Evolutionary conservation across 805 yeast genomes (phyloP), one percentile per base, ranked within the genome.

Genomic region (Metschnikowia picachoensis): DNA sequence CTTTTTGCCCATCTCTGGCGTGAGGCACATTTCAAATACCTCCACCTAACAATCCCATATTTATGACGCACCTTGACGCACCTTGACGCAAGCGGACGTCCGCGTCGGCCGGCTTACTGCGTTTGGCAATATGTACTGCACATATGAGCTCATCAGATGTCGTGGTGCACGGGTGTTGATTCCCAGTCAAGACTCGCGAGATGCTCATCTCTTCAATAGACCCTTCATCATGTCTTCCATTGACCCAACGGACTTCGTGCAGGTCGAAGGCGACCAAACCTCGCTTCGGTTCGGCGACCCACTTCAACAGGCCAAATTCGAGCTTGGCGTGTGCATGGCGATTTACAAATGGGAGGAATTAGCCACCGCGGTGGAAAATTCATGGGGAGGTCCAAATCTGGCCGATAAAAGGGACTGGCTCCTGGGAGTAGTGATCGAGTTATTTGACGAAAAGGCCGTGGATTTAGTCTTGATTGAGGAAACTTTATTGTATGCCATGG

Each of bases 361-460:
- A 42, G 76, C 79, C 39, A 85, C 87, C 1, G 99, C 99, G 0
- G 98, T 94, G 9, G 95, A 81, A 6, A 89, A 87, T 62, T 72
- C 76, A 29, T 94, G 99, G 98, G 99, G 99, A 49, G 99, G 99
- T 1, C 82, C 96, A 12, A 86, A 87, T 31, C 84, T 95, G 12
- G 80, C 77, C 0, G 97, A 87, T 33, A 94, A 94, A 65, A 77
- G 99, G 60, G 99, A 94, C 63, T 94, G 99, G 99, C 77, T 92
- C 52, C 80, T 87, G 4, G 95, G 88, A 4, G 70, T 87, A 12
- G 79, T 92, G 2, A 78, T 90, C 28, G 97, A 89, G 31, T 72
- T 90, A 43, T 94, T 92, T 60, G 70, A 72, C 8, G 82, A 77
- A 39, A 77, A 72, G 41, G 74, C 78, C 4, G 87, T 92, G 5